These are phyloP conservation scores for Tieghemiomyces parasiticus DNA, from an alignment of 192 early-diverging fungal genomes.

Conservation along the genomic window DNA sequence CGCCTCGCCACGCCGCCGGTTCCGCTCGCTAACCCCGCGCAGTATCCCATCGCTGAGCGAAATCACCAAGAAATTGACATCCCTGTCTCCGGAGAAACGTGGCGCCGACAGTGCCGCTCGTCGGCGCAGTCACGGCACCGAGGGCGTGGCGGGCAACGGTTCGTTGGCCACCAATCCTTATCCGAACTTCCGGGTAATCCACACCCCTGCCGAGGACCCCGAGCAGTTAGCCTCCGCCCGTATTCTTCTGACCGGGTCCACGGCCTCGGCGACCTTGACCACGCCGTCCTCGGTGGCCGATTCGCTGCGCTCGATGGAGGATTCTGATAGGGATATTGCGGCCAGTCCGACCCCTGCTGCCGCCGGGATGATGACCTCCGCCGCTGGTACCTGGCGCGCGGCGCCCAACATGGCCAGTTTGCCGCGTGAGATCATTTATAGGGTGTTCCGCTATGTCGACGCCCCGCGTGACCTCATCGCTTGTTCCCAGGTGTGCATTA, in stretches of 20 bases:
- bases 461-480: neutral
- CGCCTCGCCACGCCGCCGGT: neutral
- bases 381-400: too few relatives aligned
- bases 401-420: neutral
- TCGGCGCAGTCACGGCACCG: neutral
- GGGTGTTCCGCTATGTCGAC: neutral
- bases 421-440: constrained; percentile 2
- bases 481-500: constrained; percentile 6
- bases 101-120: neutral
- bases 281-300: too few relatives aligned
- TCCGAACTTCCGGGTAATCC: constrained; percentile 7
- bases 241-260: too few relatives aligned
- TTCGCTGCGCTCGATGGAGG: too few relatives aligned
- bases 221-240: too few relatives aligned
- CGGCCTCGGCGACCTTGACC: too few relatives aligned
- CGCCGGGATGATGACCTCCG: too few relatives aligned
- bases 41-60: neutral
- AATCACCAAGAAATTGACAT: neutral
- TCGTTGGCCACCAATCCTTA: neutral
- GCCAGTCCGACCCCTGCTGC: too few relatives aligned
- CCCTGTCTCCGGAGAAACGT: neutral
- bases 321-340: too few relatives aligned
- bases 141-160: neutral
- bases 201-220: neutral
- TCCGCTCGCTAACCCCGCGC: constrained; percentile 5